Base-by-base conservation (phyloP, 768 basidiomycete genomes). In the Amanita thiersii region DNA sequence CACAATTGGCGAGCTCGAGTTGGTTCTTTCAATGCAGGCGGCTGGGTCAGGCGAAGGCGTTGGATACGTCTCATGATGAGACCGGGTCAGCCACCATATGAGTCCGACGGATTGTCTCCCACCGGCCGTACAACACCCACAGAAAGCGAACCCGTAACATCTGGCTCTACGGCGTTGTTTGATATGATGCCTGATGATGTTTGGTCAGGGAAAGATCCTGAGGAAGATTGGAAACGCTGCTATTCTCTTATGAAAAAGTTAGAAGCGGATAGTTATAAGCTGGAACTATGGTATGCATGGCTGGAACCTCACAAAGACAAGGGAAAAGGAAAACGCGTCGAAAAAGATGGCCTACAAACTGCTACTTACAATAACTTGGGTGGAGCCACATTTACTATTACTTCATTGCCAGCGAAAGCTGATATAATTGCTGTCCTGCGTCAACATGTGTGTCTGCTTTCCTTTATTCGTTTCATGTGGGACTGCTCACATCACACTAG, bases 31-130 rank as follows among this genome's bases (percentile, higher is more conserved):
- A 76, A 76, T 53, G 61, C 74, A 5, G 82, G 82, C 24, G 81
- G 80, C 3, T 86, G 74, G 73, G 87, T 91, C 25, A 70, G 87
- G 23, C 66, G 87, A 34, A 69, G 87, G 35, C 67, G 82, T n/a
- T 91, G 88, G 88, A 63, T 91, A 24, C 72, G 87, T 37, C 66
- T 90, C 19, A 90, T 90, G 88, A 74, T 86, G 67, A 71, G 81
- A 10, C 81, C 84, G 3, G 73, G 68, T 9, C 37, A 50, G 10
- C 49, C 61, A 43, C 20, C 34, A 18, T 41, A 49, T 33, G 43
- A 45, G 24, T 44, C 47, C 39, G 44, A 40, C 40, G 44, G 15
- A 41, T 30, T n/a, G n/a, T n/a, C n/a, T n/a, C n/a, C n/a, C n/a
- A n/a, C n/a, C n/a, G n/a, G n/a, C n/a, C n/a, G n/a, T n/a, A n/a